These are phyloP conservation scores for Aspergillus ellipticus DNA, from an alignment of 495 filamentous ascomycete genomes.

Conservation along the genomic window DNA sequence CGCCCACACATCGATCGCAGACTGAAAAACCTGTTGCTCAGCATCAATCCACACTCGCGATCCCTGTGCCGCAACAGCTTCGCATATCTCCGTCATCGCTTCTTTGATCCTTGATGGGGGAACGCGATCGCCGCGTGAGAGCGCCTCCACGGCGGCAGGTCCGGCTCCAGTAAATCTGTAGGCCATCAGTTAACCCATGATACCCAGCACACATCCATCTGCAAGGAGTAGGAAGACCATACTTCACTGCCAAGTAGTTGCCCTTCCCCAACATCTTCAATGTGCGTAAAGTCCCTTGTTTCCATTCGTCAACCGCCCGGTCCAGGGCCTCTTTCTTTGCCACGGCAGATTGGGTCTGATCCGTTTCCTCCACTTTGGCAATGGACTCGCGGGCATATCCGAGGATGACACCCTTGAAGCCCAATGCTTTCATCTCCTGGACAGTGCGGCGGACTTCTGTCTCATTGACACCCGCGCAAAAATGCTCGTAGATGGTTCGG, in stretches of 20 bases:
- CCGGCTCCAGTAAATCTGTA: conserved; percentile 71
- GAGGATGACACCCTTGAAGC: conserved; percentile 73
- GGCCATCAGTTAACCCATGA: background rate
- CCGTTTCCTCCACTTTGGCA: conserved; percentile 45
- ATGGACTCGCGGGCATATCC: conserved; percentile 75
- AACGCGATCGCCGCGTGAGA: conserved; percentile 51
- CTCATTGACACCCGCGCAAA: conserved; percentile 71
- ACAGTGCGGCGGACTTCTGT: conserved; percentile 59
- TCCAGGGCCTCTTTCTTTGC: conserved; percentile 29
- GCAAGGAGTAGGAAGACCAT: conserved; percentile 12
- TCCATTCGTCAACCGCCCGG: conserved; percentile 51
- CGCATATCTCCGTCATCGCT: conserved; percentile 69
- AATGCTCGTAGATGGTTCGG: conserved; percentile 79
- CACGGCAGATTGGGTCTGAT: conserved; percentile 2
- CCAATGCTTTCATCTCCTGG: conserved; percentile 56
- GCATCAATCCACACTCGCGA: conserved; percentile 77
- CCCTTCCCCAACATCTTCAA: conserved; percentile 59
- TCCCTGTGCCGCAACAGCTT: conserved; percentile 58
- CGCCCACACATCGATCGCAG: conserved; percentile 77
- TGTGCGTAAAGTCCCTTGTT: conserved; percentile 63
- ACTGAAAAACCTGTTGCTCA: conserved; percentile 72
- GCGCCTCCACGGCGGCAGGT: conserved; percentile 56
- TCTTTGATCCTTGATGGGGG: conserved; percentile 45
- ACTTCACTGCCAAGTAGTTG: conserved; percentile 77
- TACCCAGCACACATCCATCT: background rate